Conservation (phyloP, 2,329 filamentous ascomycete genomes). For the Alternaria incomplexa region DNA sequence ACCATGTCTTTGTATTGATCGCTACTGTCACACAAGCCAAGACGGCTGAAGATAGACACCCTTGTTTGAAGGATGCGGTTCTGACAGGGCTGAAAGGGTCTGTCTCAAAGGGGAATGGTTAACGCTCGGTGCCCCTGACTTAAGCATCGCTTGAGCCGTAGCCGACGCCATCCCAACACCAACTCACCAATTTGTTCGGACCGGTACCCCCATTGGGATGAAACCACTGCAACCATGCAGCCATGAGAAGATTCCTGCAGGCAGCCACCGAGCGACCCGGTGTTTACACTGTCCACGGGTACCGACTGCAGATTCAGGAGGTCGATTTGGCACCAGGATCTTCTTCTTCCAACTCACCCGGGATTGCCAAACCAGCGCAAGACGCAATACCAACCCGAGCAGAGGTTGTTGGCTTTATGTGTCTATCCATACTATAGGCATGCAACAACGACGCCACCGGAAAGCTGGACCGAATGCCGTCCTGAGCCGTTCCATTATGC, state of each 20-base stretch:
- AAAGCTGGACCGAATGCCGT: conserved; percentile 23
- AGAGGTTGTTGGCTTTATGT: not conserved
- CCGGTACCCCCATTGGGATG: conserved; percentile 15
- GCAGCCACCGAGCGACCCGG: conserved; percentile 7
- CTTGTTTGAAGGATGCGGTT: not conserved
- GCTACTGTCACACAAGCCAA: not conserved
- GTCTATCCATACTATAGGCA: not conserved
- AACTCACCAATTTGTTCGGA: conserved; percentile 9
- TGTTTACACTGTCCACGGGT: not conserved
- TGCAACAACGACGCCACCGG: conserved; percentile 12
- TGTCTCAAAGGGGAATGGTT: conserved; percentile 3
- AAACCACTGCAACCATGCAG: conserved; percentile 9
- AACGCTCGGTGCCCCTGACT: conserved; percentile 16
- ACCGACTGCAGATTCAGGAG: not conserved
- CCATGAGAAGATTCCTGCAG: conserved; percentile 10
- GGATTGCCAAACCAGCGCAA: not conserved
- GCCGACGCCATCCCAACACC: conserved; percentile 11
- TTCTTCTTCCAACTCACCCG: not conserved
- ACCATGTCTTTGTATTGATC: not conserved
- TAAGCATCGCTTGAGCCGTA: conserved; percentile 2
- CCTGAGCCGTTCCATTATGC: conserved; percentile 9
- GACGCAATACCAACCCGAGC: not conserved
- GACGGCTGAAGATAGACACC: not conserved
- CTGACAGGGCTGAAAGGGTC: not conserved
- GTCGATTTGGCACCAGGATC: not conserved